Evolutionary conservation across 2,329 filamentous ascomycete genomes (phyloP), one percentile per base, ranked within the genome.

Genomic region (Calonectria pteridis): DNA sequence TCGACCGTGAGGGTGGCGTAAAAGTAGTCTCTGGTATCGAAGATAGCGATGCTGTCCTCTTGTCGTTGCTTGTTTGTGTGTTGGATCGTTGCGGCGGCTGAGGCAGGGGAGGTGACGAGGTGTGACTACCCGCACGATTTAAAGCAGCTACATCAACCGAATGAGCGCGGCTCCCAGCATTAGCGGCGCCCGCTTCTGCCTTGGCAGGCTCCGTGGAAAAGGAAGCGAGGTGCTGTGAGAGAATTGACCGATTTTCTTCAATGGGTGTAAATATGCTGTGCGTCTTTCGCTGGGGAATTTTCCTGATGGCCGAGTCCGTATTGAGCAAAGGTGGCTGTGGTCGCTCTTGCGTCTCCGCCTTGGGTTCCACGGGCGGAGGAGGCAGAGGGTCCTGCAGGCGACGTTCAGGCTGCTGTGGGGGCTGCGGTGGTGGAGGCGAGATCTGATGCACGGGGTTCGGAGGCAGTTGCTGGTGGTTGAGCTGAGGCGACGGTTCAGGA

Each of bases 181-280:
- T 79, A 23, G 77, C 79, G 7, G 77, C 72, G 33, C 78, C 76
- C 6, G 78, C 73, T 76, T 90, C 83, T 75, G 83, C 80, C 81
- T 88, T 83, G 50, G 75, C 46, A 43, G 80, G 84, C 63, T 92
- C 91, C 3, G 90, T 88, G 13, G 91, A 89, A 77, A 94, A 93
- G 1, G 90, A 91, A 20, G 91, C 92, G 75, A 94, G 93, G 83
- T 98, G 95, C 77, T 96, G 94, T 16, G 95, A 95, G 53, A 98
- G 86, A 72, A 98, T 93, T 1, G 96, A 98, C 63, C 94, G 91
- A 79, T 94, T 95, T 82, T 98, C 96, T 80, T 98, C 97, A 75
- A 99, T 98, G 0, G 97, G 97, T 0, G 97, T 99, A 82, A 98
- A 98, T 73, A 99, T 98, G 83, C 96, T 98, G 82, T 96, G 93